A percentile compares a stretch with the other conserved stretches of the same genome.
These are phyloP conservation scores for Solanum gandarillasii DNA, from an alignment of 257 asterid genomes.

Conservation along the genomic window DNA sequence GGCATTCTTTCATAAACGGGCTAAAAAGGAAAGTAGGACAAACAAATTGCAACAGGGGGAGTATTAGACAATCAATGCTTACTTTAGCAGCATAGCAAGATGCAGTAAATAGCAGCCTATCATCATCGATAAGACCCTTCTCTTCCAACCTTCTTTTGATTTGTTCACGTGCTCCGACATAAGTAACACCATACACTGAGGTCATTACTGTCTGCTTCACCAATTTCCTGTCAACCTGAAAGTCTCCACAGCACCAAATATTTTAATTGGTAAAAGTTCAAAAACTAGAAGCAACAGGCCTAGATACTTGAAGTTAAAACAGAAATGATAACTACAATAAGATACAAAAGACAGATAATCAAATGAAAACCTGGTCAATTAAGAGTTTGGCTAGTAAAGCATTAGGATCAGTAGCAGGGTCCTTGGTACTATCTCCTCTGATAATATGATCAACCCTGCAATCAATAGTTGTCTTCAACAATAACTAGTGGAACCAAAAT, in stretches of 20 bases:
- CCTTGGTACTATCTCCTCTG: slow-evolving; percentile 67
- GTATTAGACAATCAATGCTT: slow-evolving; percentile 13
- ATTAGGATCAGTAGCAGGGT: slow-evolving; percentile 56
- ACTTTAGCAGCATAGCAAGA: slow-evolving; percentile 94
- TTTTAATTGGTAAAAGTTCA: slow-evolving; percentile 10
- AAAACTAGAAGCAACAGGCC: neutral
- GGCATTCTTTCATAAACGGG: neutral
- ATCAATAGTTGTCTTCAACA: slow-evolving; percentile 5
- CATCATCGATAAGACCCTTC: slow-evolving; percentile 77
- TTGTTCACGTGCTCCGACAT: slow-evolving; percentile 94
- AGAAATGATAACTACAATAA: neutral
- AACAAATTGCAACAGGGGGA: neutral
- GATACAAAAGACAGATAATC: neutral
- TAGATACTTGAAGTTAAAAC: neutral
- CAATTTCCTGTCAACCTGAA: slow-evolving; percentile 87
- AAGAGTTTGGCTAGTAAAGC: slow-evolving; percentile 73
- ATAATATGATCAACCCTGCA: slow-evolving; percentile 74
- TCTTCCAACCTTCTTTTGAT: slow-evolving; percentile 80
- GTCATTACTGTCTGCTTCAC: slow-evolving; percentile 99
- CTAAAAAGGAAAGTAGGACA: neutral
- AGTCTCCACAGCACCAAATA: slow-evolving; percentile 9
- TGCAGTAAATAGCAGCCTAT: slow-evolving; percentile 59
- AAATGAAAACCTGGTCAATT: slow-evolving; percentile 56
- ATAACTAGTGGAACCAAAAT: neutral
- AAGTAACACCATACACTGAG: slow-evolving; percentile 97